These are phyloP conservation scores for Diaporthe ampelina DNA, from an alignment of 2,329 filamentous ascomycete species.

Conservation along the genomic window DNA sequence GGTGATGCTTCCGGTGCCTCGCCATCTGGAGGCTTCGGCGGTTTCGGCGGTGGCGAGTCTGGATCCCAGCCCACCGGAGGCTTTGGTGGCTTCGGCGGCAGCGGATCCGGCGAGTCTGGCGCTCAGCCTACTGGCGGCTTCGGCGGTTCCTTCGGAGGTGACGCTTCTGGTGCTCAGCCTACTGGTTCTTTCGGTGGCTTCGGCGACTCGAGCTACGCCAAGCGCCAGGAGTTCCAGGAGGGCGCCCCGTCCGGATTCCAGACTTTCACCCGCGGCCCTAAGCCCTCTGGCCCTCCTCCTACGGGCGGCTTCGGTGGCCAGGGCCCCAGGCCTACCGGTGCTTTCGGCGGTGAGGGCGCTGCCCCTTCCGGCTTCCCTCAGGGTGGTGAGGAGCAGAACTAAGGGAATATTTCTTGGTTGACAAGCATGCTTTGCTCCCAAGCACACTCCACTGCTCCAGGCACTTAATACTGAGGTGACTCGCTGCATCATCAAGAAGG, in stretches of 20 bases:
- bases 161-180: slow-evolving; percentile 11
- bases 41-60: too few relatives aligned
- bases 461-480: not conserved
- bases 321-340: slow-evolving; percentile 17
- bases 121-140: too few relatives aligned
- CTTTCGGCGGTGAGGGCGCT: slow-evolving; percentile 3
- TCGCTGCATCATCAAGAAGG: not conserved
- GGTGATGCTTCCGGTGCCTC: too few relatives aligned
- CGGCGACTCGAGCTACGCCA: slow-evolving; percentile 2
- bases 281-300: slow-evolving; percentile 8
- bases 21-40: too few relatives aligned
- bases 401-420: not conserved
- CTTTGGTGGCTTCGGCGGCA: too few relatives aligned
- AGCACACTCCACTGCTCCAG: not conserved
- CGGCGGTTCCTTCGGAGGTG: not conserved
- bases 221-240: not conserved
- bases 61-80: too few relatives aligned
- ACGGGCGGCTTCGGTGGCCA: slow-evolving; percentile 21
- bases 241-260: slow-evolving; percentile 32
- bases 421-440: not conserved
- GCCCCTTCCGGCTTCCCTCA: not conserved
- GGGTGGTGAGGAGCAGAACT: slow-evolving; percentile 17
- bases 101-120: too few relatives aligned
- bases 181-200: slow-evolving; percentile 33
- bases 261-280: slow-evolving; percentile 5